Base-by-base conservation (phyloP, 1,284 basidiomycete genomes). In the Vanrija sp. region DNA sequence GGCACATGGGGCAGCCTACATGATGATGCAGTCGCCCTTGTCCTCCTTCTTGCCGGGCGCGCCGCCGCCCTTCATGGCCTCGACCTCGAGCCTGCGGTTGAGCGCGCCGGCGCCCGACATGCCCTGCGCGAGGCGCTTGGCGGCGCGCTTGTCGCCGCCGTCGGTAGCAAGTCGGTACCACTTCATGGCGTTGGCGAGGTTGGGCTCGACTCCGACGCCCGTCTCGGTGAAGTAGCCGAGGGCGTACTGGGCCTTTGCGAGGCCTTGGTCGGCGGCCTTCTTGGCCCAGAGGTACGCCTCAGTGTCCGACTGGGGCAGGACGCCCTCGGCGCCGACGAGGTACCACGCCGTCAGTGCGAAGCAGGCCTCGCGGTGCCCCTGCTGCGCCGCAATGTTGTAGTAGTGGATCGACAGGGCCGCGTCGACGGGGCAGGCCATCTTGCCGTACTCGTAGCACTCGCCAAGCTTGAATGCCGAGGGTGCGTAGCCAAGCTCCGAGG, bases 311-410 rank as follows among this genome's bases (percentile, higher is more conserved):
- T 98, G 96, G 1, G 95, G 95, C 25, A 98, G 82, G 8, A 98
- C 93, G 43, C 95, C 95, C 0, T 94, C 91, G 6, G 94, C 97
- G 49, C 96, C 96, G 57, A 98, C 95, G 60, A 98, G 86, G 71
- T 98, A 98, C 95, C 95, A 98, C 9, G 95, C 94, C 10, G 95
- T 98, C 35, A 98, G 81, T 3, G 95, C 95, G 71, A 98, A 98
- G 75, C 94, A 98, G 0, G 95, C 93, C 69, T 98, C 95, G 18
- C 88, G 86, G 72, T 98, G 96, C 65, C 86, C 86, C 78, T 98
- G 94, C 73, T 98, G 95, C 3, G 95, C 96, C 22, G 94, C 93
- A 63, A 97, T 96, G 69, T 97, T 94, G 92, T 98, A 98, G 78
- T 98, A 98, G 78, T 98, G 95, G 67, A 98, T 98, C 46, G 89